Conservation (phyloP, 83 land plant species). For the Thuja plicata region DNA sequence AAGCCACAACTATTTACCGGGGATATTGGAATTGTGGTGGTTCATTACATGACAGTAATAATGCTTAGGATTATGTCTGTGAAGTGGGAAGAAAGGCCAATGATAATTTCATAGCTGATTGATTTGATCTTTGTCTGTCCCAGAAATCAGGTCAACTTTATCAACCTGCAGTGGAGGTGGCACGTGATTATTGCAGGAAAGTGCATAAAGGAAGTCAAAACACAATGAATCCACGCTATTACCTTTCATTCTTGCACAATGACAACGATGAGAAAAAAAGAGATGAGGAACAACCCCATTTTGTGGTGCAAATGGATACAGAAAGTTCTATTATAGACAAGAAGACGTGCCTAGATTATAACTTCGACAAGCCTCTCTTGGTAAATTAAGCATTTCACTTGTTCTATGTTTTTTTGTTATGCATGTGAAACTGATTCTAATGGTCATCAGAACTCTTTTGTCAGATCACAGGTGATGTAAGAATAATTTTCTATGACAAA, state of each 20-base stretch:
- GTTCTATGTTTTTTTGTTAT: not conserved
- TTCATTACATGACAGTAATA: not conserved
- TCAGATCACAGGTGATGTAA: slow-evolving; percentile 11
- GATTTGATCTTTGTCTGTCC: not conserved
- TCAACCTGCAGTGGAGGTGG: slow-evolving; percentile 51
- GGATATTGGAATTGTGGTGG: not conserved
- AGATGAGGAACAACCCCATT: slow-evolving; percentile 36
- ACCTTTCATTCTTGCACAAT: slow-evolving; percentile 37
- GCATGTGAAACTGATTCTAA: not conserved
- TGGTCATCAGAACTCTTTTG: not conserved
- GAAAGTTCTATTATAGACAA: slow-evolving; percentile 41
- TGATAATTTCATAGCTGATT: not conserved
- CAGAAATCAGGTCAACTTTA: slow-evolving; percentile 56
- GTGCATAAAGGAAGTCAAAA: slow-evolving; percentile 44
- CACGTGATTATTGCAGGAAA: slow-evolving; percentile 41
- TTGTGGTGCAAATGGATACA: slow-evolving; percentile 73
- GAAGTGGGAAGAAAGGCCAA: not conserved
- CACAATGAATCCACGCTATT: slow-evolving; percentile 50
- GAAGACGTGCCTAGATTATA: slow-evolving; percentile 58
- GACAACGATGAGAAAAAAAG: slow-evolving; percentile 31
- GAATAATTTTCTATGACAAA: slow-evolving; percentile 12
- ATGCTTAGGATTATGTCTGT: not conserved
- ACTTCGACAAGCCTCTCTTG: slow-evolving; percentile 57
- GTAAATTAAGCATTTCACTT: slow-evolving; percentile 26
- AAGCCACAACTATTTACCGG: not conserved